Percentiles rank a stretch among this genome's conserved stretches.
phyloP scores from a whole-genome alignment of 2,329 filamentous ascomycete genomes.

The Curvularia sp. region DNA sequence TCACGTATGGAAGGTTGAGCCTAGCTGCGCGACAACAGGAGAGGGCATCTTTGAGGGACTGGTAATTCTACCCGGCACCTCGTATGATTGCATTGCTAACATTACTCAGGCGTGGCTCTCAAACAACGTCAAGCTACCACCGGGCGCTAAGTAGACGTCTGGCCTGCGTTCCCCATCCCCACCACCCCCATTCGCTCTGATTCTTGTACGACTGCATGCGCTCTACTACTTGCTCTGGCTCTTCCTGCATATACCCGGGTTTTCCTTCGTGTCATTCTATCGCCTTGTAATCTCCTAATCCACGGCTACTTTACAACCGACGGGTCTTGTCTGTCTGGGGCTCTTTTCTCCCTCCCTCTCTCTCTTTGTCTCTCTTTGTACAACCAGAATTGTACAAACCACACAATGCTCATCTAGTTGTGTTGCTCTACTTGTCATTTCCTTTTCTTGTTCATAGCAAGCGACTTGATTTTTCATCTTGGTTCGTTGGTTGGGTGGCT shows the following conservation, averaged over 20 bases:
- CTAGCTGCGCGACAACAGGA: constrained; percentile 61
- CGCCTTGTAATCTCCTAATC: constrained; percentile 16
- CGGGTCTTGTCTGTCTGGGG: neutral
- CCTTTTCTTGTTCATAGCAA: constrained; percentile 1
- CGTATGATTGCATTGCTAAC: constrained; percentile 19
- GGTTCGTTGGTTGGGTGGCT: neutral
- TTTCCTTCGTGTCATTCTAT: constrained; percentile 22
- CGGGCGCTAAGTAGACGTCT: constrained; percentile 44
- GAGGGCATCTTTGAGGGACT: constrained; percentile 62
- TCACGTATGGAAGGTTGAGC: constrained; percentile 63
- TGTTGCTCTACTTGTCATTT: neutral
- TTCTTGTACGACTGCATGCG: constrained; percentile 45
- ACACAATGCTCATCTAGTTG: neutral
- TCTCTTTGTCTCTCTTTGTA: neutral
- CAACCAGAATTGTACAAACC: neutral
- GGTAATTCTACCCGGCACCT: constrained; percentile 34
- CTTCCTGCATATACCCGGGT: constrained; percentile 51
- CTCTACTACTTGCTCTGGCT: constrained; percentile 25
- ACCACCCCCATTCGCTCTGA: constrained; percentile 2
- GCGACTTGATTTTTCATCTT: neutral
- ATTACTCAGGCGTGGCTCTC: constrained; percentile 55
- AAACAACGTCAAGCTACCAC: constrained; percentile 59
- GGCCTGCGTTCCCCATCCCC: neutral
- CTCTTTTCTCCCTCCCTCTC: neutral
- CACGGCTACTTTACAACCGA: neutral